Conservation (phyloP, 192 early-diverging fungal species). For the Linnemannia hyalina region DNA sequence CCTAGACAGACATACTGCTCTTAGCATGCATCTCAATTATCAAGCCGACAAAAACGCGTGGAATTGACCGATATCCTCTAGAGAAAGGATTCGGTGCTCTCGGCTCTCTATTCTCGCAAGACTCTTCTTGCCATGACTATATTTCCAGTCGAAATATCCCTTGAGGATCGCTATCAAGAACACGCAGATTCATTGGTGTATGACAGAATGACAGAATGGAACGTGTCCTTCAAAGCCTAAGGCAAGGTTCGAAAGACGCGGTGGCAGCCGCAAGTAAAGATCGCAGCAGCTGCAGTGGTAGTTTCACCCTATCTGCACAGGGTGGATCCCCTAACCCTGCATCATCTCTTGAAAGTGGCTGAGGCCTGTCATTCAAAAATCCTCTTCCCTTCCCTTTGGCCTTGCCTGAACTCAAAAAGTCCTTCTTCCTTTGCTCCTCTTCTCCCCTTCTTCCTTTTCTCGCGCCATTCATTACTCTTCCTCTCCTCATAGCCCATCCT, state of each 20-base stretch:
- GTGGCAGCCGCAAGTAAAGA: no score
- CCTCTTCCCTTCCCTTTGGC: no score
- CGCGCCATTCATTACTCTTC: not conserved
- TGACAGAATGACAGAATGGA: not conserved
- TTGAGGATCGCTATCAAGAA: not conserved
- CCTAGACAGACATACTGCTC: not conserved
- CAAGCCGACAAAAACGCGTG: not conserved
- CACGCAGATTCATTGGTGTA: not conserved
- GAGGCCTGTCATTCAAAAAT: not conserved
- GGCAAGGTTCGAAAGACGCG: no score
- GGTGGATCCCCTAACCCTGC: not conserved
- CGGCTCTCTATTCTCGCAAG: not conserved
- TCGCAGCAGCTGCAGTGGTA: no score
- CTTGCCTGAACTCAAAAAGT: not conserved
- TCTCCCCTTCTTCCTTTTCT: not conserved
- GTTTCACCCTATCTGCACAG: not conserved
- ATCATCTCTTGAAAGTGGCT: not conserved
- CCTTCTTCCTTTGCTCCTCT: not conserved
- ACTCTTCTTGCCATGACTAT: no score
- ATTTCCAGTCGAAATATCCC: not conserved
- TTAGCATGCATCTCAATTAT: not conserved
- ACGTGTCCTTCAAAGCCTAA: no score
- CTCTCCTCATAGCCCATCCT: not conserved
- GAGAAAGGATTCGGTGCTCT: not conserved
- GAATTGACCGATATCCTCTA: not conserved